Evolutionary conservation across 768 basidiomycete species (phyloP), one percentile per base, ranked within the genome.

Genomic region (Favolaschia claudopus): DNA sequence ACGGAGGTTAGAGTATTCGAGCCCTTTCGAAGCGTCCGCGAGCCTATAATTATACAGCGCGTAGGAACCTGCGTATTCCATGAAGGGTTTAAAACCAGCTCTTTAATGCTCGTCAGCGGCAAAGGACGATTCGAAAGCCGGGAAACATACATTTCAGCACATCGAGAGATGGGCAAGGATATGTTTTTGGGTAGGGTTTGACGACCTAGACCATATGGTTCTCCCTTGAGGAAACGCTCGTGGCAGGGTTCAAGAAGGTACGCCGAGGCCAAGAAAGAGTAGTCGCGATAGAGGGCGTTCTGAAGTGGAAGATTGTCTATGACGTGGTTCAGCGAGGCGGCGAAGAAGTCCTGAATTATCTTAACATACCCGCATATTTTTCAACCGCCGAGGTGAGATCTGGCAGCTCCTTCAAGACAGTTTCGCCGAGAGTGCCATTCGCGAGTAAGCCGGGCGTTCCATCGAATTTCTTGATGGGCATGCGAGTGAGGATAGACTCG

Each of bases 201-300:
- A 37, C 70, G 58, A 5, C 72, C 74, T 8, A 67, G 54, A n/a
- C 65, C 66, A 57, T 75, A 74, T 12, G 58, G 44, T 31, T 68
- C 72, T 8, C 67, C 70, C 43, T 60, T 60, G 17, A 68, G 12
- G 43, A 72, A 71, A 25, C 64, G 36, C 42, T 55, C 43, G 40
- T 74, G 67, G 31, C 69, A 67, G 19, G 74, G 74, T 55, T 75
- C 74, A 20, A 75, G 65, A 25, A 74, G 62, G 43, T 74, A 74
- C 1, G 72, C 71, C 4, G 68, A 72, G 20, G 70, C 68, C 24
- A 75, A 58, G 57, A 75, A 74, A 32, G 66, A 68, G 50, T 63
- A 70, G 50, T 69, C 67, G 34, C 69, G 63, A 57, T 69, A 72
- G 15, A 72, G 62, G 7, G 70, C 70, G n/a, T 63, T 66, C 50